Percentiles rank a stretch among this genome's conserved stretches.
These are phyloP conservation scores for Symbiodinium pilosum DNA, from an alignment of 73 alveolate genomes.

Conservation along the genomic window DNA sequence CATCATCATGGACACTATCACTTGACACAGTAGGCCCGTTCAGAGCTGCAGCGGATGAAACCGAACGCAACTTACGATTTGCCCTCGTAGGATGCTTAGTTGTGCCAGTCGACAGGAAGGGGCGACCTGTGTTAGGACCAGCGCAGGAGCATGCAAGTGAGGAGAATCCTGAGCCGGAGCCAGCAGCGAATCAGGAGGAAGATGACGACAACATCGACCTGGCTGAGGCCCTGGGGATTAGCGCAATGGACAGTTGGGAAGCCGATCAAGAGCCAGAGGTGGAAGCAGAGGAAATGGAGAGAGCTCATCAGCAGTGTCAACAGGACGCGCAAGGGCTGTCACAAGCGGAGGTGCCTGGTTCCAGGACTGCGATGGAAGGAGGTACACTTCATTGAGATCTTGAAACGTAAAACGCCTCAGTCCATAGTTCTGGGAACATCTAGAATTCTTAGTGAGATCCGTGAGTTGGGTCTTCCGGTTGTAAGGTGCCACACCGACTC, in stretches of 20 bases:
- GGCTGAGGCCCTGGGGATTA: background rate
- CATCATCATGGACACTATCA: background rate
- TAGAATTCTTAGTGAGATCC: background rate
- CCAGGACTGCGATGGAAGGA: background rate
- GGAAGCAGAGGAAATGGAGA: too few relatives aligned
- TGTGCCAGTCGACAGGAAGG: background rate
- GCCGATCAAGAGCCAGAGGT: background rate
- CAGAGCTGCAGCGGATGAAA: background rate
- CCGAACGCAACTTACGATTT: background rate
- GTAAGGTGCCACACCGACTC: background rate
- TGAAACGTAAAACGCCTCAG: background rate
- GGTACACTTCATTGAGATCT: background rate
- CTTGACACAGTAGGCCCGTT: background rate
- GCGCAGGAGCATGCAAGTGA: background rate
- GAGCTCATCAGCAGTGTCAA: background rate
- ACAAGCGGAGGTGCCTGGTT: background rate
- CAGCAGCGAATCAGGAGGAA: background rate
- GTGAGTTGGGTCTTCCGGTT: background rate
- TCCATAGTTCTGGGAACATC: background rate
- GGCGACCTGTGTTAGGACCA: background rate
- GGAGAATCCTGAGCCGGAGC: background rate
- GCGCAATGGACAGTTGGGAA: background rate
- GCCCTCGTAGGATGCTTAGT: background rate
- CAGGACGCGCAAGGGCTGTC: too few relatives aligned
- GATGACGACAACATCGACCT: background rate